Conservation (phyloP, 2,329 filamentous ascomycete species). For the Proliferodiscus dingleyae region DNA sequence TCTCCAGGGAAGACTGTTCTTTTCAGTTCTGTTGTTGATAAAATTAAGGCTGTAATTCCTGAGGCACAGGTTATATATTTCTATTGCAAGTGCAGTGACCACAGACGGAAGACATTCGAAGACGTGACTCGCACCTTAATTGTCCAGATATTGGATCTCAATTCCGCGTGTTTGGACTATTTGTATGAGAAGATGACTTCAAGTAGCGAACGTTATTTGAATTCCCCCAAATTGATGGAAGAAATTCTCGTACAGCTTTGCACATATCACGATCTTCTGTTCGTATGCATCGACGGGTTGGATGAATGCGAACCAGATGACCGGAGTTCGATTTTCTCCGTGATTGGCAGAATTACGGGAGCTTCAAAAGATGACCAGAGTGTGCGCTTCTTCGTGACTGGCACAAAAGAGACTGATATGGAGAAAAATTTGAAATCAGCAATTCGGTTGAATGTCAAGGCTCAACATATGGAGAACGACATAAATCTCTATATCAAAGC, state of each 20-base stretch:
- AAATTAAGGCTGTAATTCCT: neutral
- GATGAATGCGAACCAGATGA: constrained; percentile 1
- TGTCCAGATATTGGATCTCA: neutral
- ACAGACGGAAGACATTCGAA: neutral
- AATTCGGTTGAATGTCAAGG: neutral
- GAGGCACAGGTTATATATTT: constrained; percentile 3
- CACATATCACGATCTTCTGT: neutral
- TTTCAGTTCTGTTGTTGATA: constrained; percentile 2
- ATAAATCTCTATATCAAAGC: neutral
- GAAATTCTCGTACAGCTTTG: neutral
- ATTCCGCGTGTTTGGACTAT: constrained; percentile 3
- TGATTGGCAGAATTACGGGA: neutral
- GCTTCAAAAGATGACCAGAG: neutral
- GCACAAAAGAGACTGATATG: neutral
- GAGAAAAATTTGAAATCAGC: neutral
- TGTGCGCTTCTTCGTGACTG: neutral
- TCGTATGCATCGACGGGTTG: constrained; percentile 1
- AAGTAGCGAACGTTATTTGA: neutral
- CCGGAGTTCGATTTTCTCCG: neutral
- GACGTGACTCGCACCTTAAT: neutral
- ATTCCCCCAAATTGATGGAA: neutral
- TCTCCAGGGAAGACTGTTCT: constrained; percentile 1
- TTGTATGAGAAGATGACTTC: constrained; percentile 1
- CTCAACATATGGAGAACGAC: constrained; percentile 1
- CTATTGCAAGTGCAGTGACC: constrained; percentile 4